These are phyloP conservation scores for Lathyrus oleraceus DNA, from an alignment of 306 rosid species.

Conservation along the genomic window DNA sequence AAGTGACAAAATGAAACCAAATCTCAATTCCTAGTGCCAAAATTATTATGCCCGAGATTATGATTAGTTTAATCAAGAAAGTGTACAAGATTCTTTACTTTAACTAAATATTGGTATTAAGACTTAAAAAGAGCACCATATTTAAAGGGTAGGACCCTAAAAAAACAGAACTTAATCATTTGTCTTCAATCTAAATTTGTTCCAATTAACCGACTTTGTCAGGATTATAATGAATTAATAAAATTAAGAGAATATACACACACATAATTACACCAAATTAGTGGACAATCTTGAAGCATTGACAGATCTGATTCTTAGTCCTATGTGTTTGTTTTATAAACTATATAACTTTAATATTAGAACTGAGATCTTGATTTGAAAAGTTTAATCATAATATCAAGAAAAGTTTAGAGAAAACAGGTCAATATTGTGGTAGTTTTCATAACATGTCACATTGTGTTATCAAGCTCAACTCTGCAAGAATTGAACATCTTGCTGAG, in stretches of 20 bases:
- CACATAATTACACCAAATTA: constrained; percentile 27
- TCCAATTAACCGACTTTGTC: neutral
- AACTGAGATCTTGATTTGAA: constrained; percentile 47
- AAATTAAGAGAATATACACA: neutral
- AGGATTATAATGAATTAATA: neutral
- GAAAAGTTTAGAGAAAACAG: neutral
- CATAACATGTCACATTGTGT: constrained; percentile 34
- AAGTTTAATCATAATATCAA: neutral
- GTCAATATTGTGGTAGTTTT: constrained; percentile 15
- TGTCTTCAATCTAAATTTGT: constrained; percentile 18
- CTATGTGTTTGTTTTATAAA: constrained; percentile 6
- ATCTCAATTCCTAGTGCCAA: constrained; percentile 26
- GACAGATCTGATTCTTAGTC: constrained; percentile 33
- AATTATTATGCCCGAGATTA: constrained; percentile 16
- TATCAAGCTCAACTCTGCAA: constrained; percentile 38
- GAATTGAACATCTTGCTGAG: neutral
- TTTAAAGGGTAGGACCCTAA: constrained; percentile 22
- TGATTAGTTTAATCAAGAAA: constrained; percentile 10
- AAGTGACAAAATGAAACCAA: constrained; percentile 25
- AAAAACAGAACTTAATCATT: constrained; percentile 24
- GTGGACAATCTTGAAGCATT: constrained; percentile 32
- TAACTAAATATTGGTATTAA: constrained; percentile 12
- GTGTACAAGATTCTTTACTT: constrained; percentile 22
- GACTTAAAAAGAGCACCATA: constrained; percentile 19
- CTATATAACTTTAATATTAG: constrained; percentile 1